Percentiles rank a stretch among this genome's conserved stretches.
phyloP scores from a whole-genome alignment of 805 yeast genomes.

The Clavispora carvajalis region DNA sequence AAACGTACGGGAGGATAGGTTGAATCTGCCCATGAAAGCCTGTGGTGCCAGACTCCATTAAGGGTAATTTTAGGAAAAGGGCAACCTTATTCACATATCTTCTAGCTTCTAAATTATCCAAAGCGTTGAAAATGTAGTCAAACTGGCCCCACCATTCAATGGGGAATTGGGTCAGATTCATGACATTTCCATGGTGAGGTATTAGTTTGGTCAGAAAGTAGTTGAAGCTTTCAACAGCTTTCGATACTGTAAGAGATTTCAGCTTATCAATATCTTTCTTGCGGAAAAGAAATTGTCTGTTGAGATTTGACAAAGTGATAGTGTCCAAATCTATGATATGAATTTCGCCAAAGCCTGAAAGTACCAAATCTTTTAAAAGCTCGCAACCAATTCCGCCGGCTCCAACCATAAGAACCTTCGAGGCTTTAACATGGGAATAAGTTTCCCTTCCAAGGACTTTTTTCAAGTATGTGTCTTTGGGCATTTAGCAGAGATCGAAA shows the following conservation, averaged over 20 bases:
- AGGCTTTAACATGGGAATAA: slow-evolving; percentile 20
- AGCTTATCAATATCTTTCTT: slow-evolving; percentile 86
- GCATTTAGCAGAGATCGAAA: slow-evolving; percentile 16
- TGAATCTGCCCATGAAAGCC: slow-evolving; percentile 94
- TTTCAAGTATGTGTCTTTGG: slow-evolving; percentile 37
- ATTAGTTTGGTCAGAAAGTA: slow-evolving; percentile 54
- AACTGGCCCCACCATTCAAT: slow-evolving; percentile 71
- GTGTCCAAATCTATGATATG: slow-evolving; percentile 95
- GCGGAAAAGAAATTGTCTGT: slow-evolving; percentile 88
- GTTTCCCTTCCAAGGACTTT: slow-evolving; percentile 40
- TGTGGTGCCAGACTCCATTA: slow-evolving; percentile 92
- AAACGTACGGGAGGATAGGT: slow-evolving; percentile 73
- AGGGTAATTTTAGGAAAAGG: slow-evolving; percentile 63
- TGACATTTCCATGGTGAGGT: slow-evolving; percentile 84
- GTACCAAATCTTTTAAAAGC: slow-evolving; percentile 69
- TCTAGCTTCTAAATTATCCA: slow-evolving; percentile 91
- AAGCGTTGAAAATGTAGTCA: slow-evolving; percentile 79
- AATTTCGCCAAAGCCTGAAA: slow-evolving; percentile 79
- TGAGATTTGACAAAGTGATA: slow-evolving; percentile 85
- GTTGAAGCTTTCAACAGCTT: slow-evolving; percentile 72
- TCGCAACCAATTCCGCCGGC: slow-evolving; percentile 98
- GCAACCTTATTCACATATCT: slow-evolving; percentile 83
- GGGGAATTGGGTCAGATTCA: slow-evolving; percentile 68
- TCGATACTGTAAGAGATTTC: slow-evolving; percentile 78
- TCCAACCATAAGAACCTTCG: slow-evolving; percentile 78